phyloP scores from a whole-genome alignment of 768 basidiomycete species.

The Scleroderma bovista region DNA sequence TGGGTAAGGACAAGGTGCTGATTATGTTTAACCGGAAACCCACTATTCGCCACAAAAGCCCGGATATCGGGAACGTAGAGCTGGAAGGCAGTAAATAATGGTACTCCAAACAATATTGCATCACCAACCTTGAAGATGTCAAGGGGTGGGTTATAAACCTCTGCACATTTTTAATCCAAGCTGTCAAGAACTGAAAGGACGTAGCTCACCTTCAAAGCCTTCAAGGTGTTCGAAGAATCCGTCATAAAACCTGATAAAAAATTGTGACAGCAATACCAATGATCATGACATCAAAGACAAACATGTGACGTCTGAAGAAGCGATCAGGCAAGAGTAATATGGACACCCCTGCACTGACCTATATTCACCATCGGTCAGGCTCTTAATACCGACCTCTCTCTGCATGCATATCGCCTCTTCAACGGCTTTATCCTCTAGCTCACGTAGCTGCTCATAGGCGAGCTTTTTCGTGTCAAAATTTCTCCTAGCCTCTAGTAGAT shows the following conservation, averaged over 20 bases:
- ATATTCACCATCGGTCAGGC: slow-evolving; percentile 39
- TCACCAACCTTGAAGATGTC: slow-evolving; percentile 20
- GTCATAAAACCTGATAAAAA: slow-evolving; percentile 19
- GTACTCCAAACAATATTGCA: no score
- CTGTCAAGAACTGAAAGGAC: not conserved
- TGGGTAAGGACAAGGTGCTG: not conserved
- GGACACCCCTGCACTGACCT: slow-evolving; percentile 25
- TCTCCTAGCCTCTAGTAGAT: slow-evolving; percentile 34
- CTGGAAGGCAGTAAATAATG: slow-evolving; percentile 3
- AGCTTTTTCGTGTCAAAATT: slow-evolving; percentile 31
- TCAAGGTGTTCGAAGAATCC: slow-evolving; percentile 24
- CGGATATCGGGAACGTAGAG: slow-evolving; percentile 22
- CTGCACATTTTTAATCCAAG: slow-evolving; percentile 8
- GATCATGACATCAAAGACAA: not conserved
- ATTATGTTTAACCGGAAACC: not conserved
- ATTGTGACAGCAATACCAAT: not conserved
- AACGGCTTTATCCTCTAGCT: slow-evolving; percentile 37
- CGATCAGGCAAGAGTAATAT: slow-evolving; percentile 2
- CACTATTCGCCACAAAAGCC: slow-evolving; percentile 17
- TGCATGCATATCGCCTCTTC: slow-evolving; percentile 32
- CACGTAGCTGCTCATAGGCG: slow-evolving; percentile 30
- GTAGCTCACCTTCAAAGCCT: slow-evolving; percentile 20
- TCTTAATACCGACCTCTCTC: slow-evolving; percentile 36
- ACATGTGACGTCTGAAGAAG: slow-evolving; percentile 21
- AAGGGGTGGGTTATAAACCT: slow-evolving; percentile 17